phyloP scores from a whole-genome alignment of 2,329 filamentous ascomycete species.

The Arthroderma sp. region DNA sequence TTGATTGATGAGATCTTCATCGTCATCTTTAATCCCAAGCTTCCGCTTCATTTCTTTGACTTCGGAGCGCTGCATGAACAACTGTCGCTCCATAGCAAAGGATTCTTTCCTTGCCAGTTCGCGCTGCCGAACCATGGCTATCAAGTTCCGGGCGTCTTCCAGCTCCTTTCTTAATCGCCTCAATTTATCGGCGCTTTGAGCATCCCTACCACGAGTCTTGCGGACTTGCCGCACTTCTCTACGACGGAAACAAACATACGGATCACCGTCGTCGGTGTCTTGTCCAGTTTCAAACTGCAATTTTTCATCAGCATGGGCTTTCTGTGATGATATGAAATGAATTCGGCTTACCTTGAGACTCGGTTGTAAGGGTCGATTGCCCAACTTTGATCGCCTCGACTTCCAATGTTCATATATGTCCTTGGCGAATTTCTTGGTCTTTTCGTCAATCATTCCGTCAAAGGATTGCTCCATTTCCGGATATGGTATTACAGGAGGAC shows the following conservation, averaged over 20 bases:
- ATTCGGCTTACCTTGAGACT: slow-evolving; percentile 50
- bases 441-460: slow-evolving; percentile 43
- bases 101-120: slow-evolving; percentile 68
- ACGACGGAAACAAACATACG: slow-evolving; percentile 94
- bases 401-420: slow-evolving; percentile 87
- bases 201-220: slow-evolving; percentile 87
- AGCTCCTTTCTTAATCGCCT: slow-evolving; percentile 83
- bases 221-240: slow-evolving; percentile 87
- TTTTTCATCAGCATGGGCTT: slow-evolving; percentile 4
- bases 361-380: slow-evolving; percentile 62
- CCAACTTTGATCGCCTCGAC: slow-evolving; percentile 48
- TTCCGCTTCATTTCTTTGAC: slow-evolving; percentile 82
- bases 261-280: slow-evolving; percentile 89
- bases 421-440: slow-evolving; percentile 51
- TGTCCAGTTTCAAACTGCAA: slow-evolving; percentile 70
- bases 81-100: slow-evolving; percentile 56
- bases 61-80: slow-evolving; percentile 71
- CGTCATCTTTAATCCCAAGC: slow-evolving; percentile 78
- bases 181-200: slow-evolving; percentile 86
- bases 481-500: slow-evolving; percentile 62
- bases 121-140: slow-evolving; percentile 63
- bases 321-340: not conserved
- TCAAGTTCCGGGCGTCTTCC: slow-evolving; percentile 71
- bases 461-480: slow-evolving; percentile 61
- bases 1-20: slow-evolving; percentile 88